These are phyloP conservation scores for Pseudogymnoascus sp. DNA, from an alignment of 2,329 filamentous ascomycete species.

Conservation along the genomic window DNA sequence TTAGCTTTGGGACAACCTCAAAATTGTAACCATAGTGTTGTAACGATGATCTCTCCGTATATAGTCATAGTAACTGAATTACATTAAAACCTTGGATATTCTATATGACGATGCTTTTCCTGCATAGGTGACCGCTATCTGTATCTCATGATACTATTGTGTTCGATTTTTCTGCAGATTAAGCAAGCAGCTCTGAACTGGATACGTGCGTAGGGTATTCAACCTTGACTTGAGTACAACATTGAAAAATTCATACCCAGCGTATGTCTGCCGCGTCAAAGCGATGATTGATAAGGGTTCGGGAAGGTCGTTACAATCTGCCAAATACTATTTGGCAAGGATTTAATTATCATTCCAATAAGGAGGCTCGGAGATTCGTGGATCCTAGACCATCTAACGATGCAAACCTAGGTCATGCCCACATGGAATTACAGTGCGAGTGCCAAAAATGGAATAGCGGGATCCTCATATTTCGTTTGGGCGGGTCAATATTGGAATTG, in stretches of 20 bases:
- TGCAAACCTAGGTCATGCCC: background rate
- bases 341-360: background rate
- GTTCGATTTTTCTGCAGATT: background rate
- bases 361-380: background rate
- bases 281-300: background rate
- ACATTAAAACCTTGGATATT: background rate
- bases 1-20: constrained; percentile 22
- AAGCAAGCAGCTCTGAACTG: background rate
- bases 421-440: background rate
- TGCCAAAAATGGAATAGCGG: background rate
- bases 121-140: background rate
- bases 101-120: background rate
- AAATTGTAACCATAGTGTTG: constrained; percentile 14
- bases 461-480: background rate
- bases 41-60: background rate
- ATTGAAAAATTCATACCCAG: background rate
- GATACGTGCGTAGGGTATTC: background rate
- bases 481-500: background rate
- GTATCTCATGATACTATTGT: background rate
- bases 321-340: background rate
- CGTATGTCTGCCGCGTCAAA: background rate
- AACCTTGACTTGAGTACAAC: background rate
- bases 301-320: background rate
- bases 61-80: background rate
- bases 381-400: background rate